Base-by-base conservation (phyloP, 2,329 filamentous ascomycete genomes). In the Fusarium nodosum region DNA sequence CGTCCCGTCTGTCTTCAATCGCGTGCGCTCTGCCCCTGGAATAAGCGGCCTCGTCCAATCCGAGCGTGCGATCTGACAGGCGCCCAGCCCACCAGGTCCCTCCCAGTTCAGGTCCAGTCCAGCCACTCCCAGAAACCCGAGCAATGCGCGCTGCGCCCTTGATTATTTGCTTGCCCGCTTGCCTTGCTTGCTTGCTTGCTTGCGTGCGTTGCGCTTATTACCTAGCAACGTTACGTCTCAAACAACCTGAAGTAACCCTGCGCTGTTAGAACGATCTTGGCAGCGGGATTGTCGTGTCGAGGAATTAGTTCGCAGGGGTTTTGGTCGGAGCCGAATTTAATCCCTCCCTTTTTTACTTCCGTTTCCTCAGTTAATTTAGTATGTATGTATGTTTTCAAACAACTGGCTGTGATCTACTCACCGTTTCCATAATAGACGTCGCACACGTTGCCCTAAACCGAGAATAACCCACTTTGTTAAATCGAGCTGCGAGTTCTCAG, bases 11-110 rank as follows among this genome's bases (percentile, higher is more conserved):
- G 16, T 28, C 39, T 63, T 47, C 54, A 33, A 68, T 71, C 71
- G 66, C 72, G 67, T 68, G 60, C 64, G 39, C 44, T 57, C 33
- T 66, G 65, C 69, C 72, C 72, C 72, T 74, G 72, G 69, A 69
- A 65, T 30, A 52, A 57, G 57, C 68, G 66, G 59, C 51, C 63
- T 59, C 60, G 56, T 44, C 65, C 67, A 66, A 64, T 54, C 63
- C 58, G 66, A 39, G 41, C 47, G 56, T 69, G 56, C 58, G 56
- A 60, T 69, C 72, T 65, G 62, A 73, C 64, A 70, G 57, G 28
- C 57, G 46, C 59, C 31, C 39, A 61, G 26, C 38, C 42, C 47
- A 31, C 31, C 31, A 36, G 47, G 38, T 20, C 20, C 20, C n/a
- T 22, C 20, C n/a, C 24, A 28, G 28, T 30, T 30, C 44, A 20